phyloP scores from a whole-genome alignment of 2,329 filamentous ascomycete genomes.

The Exophiala calicioides region DNA sequence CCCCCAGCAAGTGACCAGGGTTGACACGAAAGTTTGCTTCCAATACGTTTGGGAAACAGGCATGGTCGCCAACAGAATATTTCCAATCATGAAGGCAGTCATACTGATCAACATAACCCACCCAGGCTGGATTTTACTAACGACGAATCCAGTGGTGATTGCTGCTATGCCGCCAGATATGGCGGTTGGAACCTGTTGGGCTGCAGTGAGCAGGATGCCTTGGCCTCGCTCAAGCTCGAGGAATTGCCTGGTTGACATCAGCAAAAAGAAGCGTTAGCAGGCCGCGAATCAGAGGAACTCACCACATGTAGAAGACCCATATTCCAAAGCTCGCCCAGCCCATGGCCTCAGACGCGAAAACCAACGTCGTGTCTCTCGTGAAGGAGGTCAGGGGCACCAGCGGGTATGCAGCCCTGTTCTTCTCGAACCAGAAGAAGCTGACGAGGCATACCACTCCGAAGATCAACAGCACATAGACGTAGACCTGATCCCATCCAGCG shows the following conservation, averaged over 20 bases:
- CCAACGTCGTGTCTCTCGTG: slow-evolving; percentile 27
- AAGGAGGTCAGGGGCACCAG: slow-evolving; percentile 52
- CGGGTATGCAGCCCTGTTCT: slow-evolving; percentile 41
- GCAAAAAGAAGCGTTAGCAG: not conserved
- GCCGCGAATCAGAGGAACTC: not conserved
- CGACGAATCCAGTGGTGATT: slow-evolving; percentile 26
- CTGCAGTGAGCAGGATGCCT: slow-evolving; percentile 33
- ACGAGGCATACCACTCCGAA: slow-evolving; percentile 49
- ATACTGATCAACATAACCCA: slow-evolving; percentile 26
- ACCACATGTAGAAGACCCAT: slow-evolving; percentile 45
- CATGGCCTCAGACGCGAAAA: slow-evolving; percentile 42
- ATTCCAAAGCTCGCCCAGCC: slow-evolving; percentile 45
- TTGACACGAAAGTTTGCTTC: slow-evolving; percentile 60
- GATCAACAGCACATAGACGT: slow-evolving; percentile 50
- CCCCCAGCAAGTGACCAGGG: slow-evolving; percentile 51
- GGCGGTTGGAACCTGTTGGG: slow-evolving; percentile 35
- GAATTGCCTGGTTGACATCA: slow-evolving; percentile 28
- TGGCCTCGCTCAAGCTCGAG: slow-evolving; percentile 33
- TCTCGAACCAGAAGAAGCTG: slow-evolving; percentile 50
- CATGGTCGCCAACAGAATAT: slow-evolving; percentile 20
- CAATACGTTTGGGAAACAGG: slow-evolving; percentile 55
- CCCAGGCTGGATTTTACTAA: slow-evolving; percentile 20
- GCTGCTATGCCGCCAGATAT: slow-evolving; percentile 37
- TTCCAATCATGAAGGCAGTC: slow-evolving; percentile 20
- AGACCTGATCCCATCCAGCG: slow-evolving; percentile 50